Base-by-base conservation (phyloP, 208 protist genomes). In the Wallacemonas sp. region DNA sequence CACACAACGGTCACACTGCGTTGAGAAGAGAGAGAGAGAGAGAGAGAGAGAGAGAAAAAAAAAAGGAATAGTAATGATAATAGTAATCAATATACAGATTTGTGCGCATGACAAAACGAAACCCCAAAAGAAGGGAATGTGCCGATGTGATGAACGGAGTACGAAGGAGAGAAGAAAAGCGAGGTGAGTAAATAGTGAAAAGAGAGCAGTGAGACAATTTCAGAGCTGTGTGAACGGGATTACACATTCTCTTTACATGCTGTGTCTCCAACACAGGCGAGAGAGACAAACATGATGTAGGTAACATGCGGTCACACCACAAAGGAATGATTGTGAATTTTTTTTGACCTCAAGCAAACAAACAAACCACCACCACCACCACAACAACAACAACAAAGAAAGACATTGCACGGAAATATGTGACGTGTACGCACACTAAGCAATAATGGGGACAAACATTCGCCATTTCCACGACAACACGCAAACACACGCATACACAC, bases 381-480 rank as follows among this genome's bases (percentile, higher is more conserved):
- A n/a, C n/a, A n/a, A n/a, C n/a, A n/a, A n/a, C n/a, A n/a, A n/a
- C n/a, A n/a, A 70, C 44, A 64, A 58, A 45, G 51, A 75, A 46
- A 41, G 36, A 41, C 36, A 17, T 6, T 41, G 6, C 36, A 17
- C 36, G 14, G 6, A 6, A 41, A 17, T 14, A 14, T 41, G 9
- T 41, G 36, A 14, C 36, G 9, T 41, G 36, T 41, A 17, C 36
- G 14, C 6, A 41, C 8, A 46, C 1, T 61, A 11, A 36, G 34
- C 47, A 34, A 56, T 44, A 66, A 24, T 45, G 11, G 14, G 36
- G n/a, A n/a, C n/a, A n/a, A n/a, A n/a, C 19, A 67, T 60, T 60
- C 21, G 27, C 27, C 54, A 39, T 17, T 27, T 41, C n/a, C 54
- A 9, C 14, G n/a, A 14, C 12, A 38, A 41, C 36, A 41, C 36